A percentile compares a stretch with the other conserved stretches of the same genome.
These are phyloP conservation scores for Arthroderma uncinatum DNA, from an alignment of 2,329 filamentous ascomycete species.

Conservation along the genomic window DNA sequence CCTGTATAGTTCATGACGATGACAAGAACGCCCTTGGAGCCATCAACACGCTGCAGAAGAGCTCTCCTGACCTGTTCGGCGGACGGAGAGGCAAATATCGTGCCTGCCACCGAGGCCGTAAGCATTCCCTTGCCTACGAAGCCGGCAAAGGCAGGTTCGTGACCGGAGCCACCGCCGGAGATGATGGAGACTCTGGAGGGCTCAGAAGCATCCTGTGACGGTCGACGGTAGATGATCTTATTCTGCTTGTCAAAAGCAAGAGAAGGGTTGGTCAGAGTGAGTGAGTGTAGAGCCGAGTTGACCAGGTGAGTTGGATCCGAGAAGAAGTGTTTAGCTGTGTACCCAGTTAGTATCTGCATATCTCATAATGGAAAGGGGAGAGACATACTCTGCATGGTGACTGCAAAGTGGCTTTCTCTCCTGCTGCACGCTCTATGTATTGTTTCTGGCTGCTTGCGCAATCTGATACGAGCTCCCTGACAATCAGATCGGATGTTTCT, in stretches of 20 bases:
- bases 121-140: constrained; percentile 77
- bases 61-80: constrained; percentile 72
- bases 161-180: constrained; percentile 78
- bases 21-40: constrained; percentile 66
- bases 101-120: constrained; percentile 71
- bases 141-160: constrained; percentile 77
- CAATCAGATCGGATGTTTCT: not conserved
- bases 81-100: constrained; percentile 71
- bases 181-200: constrained; percentile 63
- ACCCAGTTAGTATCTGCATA: constrained; percentile 10
- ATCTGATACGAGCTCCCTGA: not conserved
- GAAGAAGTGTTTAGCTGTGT: constrained; percentile 68
- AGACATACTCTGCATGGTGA: constrained; percentile 29
- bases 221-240: constrained; percentile 73
- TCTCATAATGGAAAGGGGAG: not conserved
- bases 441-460: not conserved
- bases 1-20: constrained; percentile 94
- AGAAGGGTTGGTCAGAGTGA: constrained; percentile 75
- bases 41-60: constrained; percentile 61
- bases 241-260: constrained; percentile 65
- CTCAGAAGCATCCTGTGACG: constrained; percentile 35
- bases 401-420: not conserved
- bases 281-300: constrained; percentile 59
- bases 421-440: not conserved
- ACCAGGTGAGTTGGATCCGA: constrained; percentile 72